Evolutionary conservation across 1,284 basidiomycete genomes (phyloP).

Genomic region (Tilletia walkeri): DNA sequence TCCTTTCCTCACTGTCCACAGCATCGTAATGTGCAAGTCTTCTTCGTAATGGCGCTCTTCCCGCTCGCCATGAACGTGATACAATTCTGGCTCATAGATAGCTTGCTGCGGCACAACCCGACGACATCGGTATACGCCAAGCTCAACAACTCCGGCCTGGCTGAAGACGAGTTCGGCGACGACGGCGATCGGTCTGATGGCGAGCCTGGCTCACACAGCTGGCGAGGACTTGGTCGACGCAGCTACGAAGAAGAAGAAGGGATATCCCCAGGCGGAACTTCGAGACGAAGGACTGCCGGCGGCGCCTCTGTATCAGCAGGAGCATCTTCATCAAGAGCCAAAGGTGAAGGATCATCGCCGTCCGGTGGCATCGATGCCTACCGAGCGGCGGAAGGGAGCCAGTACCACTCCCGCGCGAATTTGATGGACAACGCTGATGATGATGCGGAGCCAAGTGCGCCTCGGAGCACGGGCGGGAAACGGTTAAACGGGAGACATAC

Average conservation of each 20-base stretch:
- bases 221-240: background rate
- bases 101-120: constrained; percentile 48
- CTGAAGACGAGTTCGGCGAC: constrained; percentile 3
- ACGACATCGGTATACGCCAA: constrained; percentile 38
- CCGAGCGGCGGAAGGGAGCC: background rate
- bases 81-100: constrained; percentile 55
- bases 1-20: background rate
- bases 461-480: background rate
- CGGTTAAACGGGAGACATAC: background rate
- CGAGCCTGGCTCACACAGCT: background rate
- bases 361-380: background rate
- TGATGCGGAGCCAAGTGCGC: background rate
- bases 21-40: constrained; percentile 40
- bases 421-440: background rate
- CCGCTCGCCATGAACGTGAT: constrained; percentile 76
- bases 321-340: background rate
- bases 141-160: constrained; percentile 7
- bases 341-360: background rate
- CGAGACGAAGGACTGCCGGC: background rate
- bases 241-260: constrained; percentile 16
- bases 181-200: background rate
- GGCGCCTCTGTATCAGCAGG: no score
- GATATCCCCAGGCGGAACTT: background rate
- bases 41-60: constrained; percentile 79
- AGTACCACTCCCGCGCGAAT: background rate